phyloP scores from a whole-genome alignment of 1,139 yeast genomes.

The Zhuliangozyma parablackwelliae region DNA sequence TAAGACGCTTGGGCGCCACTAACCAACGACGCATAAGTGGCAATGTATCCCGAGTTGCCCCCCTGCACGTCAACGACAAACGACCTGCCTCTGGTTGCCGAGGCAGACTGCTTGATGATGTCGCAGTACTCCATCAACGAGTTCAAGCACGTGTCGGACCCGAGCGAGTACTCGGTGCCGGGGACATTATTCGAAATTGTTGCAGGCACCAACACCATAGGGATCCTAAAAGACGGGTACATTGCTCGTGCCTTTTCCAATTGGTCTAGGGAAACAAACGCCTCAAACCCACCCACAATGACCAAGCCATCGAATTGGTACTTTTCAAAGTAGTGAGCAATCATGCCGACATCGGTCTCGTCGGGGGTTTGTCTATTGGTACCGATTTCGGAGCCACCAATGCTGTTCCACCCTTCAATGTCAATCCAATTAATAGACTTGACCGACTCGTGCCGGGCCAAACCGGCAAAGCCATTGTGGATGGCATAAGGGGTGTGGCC shows the following conservation, averaged over 20 bases:
- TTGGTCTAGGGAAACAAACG: constrained; percentile 65
- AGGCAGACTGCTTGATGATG: constrained; percentile 73
- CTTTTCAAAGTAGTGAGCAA: constrained; percentile 74
- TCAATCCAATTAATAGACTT: constrained; percentile 61
- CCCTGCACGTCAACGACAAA: constrained; percentile 86
- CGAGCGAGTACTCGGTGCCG: constrained; percentile 77
- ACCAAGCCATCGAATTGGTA: constrained; percentile 69
- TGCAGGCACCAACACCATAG: constrained; percentile 77
- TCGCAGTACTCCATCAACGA: constrained; percentile 73
- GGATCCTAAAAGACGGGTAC: constrained; percentile 73
- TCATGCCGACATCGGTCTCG: constrained; percentile 63
- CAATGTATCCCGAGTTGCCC: constrained; percentile 77
- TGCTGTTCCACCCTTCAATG: constrained; percentile 68
- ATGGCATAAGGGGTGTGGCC: constrained; percentile 75
- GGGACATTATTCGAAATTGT: constrained; percentile 82
- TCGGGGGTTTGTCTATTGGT: constrained; percentile 71
- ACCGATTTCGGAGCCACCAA: constrained; percentile 81
- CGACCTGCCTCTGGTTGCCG: constrained; percentile 72
- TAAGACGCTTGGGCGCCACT: constrained; percentile 74
- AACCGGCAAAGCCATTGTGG: constrained; percentile 71
- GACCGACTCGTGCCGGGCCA: constrained; percentile 71
- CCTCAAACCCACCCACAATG: constrained; percentile 79
- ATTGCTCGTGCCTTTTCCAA: constrained; percentile 56
- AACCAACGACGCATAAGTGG: constrained; percentile 62
- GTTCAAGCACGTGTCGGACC: constrained; percentile 76